Evolutionary conservation across 2,329 filamentous ascomycete genomes (phyloP), one percentile per base, ranked within the genome.

Genomic region (Lizonia empirigonia): DNA sequence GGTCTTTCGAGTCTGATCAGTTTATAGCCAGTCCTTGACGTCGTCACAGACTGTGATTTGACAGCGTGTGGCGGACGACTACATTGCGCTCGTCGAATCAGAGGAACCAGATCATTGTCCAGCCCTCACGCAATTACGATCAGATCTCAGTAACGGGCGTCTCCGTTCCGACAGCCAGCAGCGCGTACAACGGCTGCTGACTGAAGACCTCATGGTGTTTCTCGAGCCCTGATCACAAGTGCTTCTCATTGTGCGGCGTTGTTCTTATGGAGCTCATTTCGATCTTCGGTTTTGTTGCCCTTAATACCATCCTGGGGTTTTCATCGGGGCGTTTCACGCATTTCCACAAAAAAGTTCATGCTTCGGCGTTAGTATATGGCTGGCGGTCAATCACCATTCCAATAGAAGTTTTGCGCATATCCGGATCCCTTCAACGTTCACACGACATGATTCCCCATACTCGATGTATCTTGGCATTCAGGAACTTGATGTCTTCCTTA

Each of bases 1-100:
- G 88, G 88, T 39, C 76, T 89, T 66, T 79, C 78, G 51, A 82
- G 82, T 68, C 76, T 91, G 47, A 76, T 89, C 61, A 81, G 82
- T 37, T 90, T 89, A 89, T 70, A 80, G 81, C 65, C 77, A 80
- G 62, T 78, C 80, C 58, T 75, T 86, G 48, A 76, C 75, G 50
- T 82, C 79, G 63, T 42, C 59, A 34, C 74, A 74, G 52, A 76
- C 74, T 57, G 64, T 76, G 10, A 80, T 86, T 51, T 77, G 80
- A 55, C 76, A 81, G 51, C 69, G 76, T 55, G 75, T 87, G 41
- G 80, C 82, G 37, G 69, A 67, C 44, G 80, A 86, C 66, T 82
- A 83, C 63, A 73, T 85, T 35, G 74, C 79, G 42, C 69, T 86
- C 36, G 80, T 83, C 44, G 77, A 77, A 53, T 69, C 66, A 23